phyloP scores from a whole-genome alignment of 768 basidiomycete species.

The Tulasnella sp. region DNA sequence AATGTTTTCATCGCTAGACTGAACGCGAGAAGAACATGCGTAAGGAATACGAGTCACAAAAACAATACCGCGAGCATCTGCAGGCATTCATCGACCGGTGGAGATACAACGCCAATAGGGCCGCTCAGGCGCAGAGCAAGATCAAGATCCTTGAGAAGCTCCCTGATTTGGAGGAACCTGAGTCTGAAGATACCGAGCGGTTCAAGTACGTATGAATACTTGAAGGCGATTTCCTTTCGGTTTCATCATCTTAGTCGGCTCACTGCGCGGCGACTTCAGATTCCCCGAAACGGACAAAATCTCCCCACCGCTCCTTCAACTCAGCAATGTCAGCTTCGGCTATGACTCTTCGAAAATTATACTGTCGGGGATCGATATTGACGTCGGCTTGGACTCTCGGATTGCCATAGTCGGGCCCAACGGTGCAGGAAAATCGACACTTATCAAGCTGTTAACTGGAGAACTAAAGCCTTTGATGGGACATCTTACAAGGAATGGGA shows the following conservation, averaged over 20 bases:
- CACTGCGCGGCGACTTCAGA: slow-evolving; percentile 28
- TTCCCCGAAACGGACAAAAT: slow-evolving; percentile 97
- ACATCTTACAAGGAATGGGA: slow-evolving; percentile 81
- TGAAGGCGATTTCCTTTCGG: slow-evolving; percentile 35
- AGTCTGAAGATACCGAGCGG: slow-evolving; percentile 80
- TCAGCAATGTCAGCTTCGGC: slow-evolving; percentile 83
- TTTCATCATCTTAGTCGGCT: not conserved
- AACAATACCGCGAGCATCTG: slow-evolving; percentile 88
- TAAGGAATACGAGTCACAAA: slow-evolving; percentile 93
- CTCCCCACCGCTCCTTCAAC: slow-evolving; percentile 87
- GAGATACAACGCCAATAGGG: slow-evolving; percentile 95
- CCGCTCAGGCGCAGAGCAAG: slow-evolving; percentile 74
- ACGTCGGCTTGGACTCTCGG: slow-evolving; percentile 87
- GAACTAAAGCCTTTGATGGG: slow-evolving; percentile 66
- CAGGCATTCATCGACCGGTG: slow-evolving; percentile 98
- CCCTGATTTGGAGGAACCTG: slow-evolving; percentile 87
- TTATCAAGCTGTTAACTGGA: slow-evolving; percentile 87
- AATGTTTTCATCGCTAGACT: slow-evolving; percentile 41
- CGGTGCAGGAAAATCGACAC: slow-evolving; percentile 91
- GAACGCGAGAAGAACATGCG: slow-evolving; percentile 84
- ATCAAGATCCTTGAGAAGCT: slow-evolving; percentile 76
- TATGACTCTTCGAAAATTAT: slow-evolving; percentile 69
- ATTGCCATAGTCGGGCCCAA: slow-evolving; percentile 94
- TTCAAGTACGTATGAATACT: no score
- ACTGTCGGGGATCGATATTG: slow-evolving; percentile 71